Evolutionary conservation across 225 moss, liverwort and hornwort species (phyloP), one percentile per base, ranked within the genome.

Genomic region (Physcomitrium patens): DNA sequence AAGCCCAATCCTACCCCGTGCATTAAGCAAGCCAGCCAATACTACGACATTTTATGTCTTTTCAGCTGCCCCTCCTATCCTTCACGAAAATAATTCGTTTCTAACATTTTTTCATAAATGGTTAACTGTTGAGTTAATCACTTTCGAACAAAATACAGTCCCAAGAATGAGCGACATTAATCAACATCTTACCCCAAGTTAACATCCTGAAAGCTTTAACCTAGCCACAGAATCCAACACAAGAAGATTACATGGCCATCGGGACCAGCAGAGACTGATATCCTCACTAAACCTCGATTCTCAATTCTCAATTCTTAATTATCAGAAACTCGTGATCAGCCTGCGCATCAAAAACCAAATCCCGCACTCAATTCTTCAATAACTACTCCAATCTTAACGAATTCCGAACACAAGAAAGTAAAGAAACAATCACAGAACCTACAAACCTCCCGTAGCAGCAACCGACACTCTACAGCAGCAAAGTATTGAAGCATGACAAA

Each of bases 351-450:
- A 19, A 54, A 31, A n/a, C 50, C 22, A 44, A 44, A 50, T 23
- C 24, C 16, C n/a, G 9, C 20, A 17, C 42, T n/a, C 27, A 61
- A 47, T 66, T 54, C 42, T 24, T 61, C 18, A 8, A 43, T 16
- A 77, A 56, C 12, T 6, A 68, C 45, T 49, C 9, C n/a, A 58
- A 64, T 1, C 5, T 45, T 10, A 52, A 57, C 9, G 6, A 61
- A 70, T 23, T 9, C 5, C 28, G 44, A 20, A 26, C 53, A 37
- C 18, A 59, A 1, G 26, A 11, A 28, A 18, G n/a, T 10, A 65
- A 24, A 37, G n/a, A 7, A 28, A 28, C 20, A 53, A 68, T 60
- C 60, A 74, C 60, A 47, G 78, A 70, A 28, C 57, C 74, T 45
- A 65, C 68, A 73, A 28, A 69, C 51, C 64, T 1, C 12, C 48